Evolutionary conservation across 2,329 filamentous ascomycete species (phyloP).

Genomic region (Apiospora arundinis): DNA sequence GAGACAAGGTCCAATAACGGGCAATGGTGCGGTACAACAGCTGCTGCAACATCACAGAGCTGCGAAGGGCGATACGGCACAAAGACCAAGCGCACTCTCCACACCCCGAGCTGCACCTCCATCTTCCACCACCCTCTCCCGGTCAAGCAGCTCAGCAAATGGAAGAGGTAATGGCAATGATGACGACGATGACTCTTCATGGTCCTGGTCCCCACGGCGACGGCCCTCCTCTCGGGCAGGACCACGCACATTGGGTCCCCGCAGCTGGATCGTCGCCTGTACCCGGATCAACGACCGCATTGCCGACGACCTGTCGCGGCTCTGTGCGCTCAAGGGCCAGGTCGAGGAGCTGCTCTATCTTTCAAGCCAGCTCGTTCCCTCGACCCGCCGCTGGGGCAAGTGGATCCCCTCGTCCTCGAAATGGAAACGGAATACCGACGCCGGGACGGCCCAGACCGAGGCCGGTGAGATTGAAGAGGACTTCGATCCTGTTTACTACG

Average conservation of each 20-base stretch:
- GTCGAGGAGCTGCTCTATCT: not conserved
- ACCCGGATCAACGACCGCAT: not conserved
- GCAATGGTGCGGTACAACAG: not conserved
- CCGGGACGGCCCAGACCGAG: not conserved
- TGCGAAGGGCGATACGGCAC: not conserved
- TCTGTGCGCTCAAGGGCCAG: conserved; percentile 3
- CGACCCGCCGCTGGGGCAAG: not conserved
- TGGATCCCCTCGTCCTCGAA: not conserved
- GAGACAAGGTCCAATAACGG: not conserved
- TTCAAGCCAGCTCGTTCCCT: not conserved
- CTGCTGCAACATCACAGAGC: not conserved
- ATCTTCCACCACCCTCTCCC: not conserved
- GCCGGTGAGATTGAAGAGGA: not conserved
- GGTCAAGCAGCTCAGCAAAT: not conserved
- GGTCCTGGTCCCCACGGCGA: not conserved
- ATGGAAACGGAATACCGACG: not conserved
- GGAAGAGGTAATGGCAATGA: not conserved
- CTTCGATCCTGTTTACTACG: not conserved
- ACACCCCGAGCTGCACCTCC: not conserved
- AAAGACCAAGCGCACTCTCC: not conserved
- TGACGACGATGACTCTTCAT: not conserved
- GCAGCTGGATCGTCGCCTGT: conserved; percentile 8
- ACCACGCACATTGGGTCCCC: not conserved
- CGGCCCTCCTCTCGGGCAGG: not conserved
- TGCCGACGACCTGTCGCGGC: not conserved